Conservation (phyloP, 768 basidiomycete species). For the Lyophyllum semitale region DNA sequence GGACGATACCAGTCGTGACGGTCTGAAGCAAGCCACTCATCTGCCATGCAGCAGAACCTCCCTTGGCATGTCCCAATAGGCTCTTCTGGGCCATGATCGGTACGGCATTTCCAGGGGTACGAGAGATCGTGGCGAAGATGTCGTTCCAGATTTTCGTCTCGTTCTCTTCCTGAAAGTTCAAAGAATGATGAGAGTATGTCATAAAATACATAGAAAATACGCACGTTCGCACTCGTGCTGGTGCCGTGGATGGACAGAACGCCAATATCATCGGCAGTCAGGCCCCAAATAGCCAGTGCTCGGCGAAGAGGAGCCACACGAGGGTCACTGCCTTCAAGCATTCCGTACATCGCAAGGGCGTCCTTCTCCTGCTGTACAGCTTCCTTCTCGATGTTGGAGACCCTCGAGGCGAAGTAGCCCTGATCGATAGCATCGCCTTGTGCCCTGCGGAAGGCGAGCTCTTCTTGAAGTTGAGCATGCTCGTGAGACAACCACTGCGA, state of each 20-base stretch:
- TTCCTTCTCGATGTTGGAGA: constrained; percentile 87
- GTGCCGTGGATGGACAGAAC: constrained; percentile 90
- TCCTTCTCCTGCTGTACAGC: constrained; percentile 92
- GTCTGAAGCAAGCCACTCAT: constrained; percentile 90
- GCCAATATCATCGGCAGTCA: constrained; percentile 90
- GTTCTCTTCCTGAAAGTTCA: constrained; percentile 77
- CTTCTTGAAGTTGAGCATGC: constrained; percentile 79
- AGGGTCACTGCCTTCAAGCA: constrained; percentile 88
- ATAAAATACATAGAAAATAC: constrained; percentile 20
- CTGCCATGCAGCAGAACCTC: constrained; percentile 98
- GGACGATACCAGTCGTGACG: constrained; percentile 82
- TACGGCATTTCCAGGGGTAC: constrained; percentile 94
- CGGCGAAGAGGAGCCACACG: constrained; percentile 90
- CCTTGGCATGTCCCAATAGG: constrained; percentile 96
- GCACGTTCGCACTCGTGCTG: constrained; percentile 79
- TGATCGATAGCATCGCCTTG: constrained; percentile 55
- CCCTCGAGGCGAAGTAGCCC: constrained; percentile 73
- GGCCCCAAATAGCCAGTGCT: constrained; percentile 95
- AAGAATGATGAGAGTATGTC: constrained; percentile 6
- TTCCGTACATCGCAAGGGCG: constrained; percentile 90
- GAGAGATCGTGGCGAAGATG: constrained; percentile 84
- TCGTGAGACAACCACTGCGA: constrained; percentile 93
- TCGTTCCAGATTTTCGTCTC: constrained; percentile 98
- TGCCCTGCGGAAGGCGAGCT: constrained; percentile 62
- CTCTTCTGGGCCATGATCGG: constrained; percentile 98